Conservation (phyloP, 2,329 filamentous ascomycete species). For the Penicillium sp. region DNA sequence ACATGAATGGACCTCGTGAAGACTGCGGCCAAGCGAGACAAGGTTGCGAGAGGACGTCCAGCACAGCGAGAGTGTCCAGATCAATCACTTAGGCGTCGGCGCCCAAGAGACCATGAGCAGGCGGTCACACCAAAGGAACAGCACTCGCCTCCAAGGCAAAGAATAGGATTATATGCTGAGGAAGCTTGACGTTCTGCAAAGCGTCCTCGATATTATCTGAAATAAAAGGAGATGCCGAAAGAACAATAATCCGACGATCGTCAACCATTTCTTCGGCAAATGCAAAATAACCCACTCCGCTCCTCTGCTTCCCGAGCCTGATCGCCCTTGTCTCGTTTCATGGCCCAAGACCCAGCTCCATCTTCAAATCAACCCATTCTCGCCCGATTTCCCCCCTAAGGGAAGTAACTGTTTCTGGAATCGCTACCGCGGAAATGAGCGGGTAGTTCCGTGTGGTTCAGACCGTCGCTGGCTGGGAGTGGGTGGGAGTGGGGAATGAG, state of each 20-base stretch:
- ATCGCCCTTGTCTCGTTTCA: not conserved
- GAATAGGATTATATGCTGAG: not conserved
- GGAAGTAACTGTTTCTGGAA: conserved; percentile 11
- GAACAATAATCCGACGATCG: not conserved
- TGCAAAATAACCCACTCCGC: not conserved
- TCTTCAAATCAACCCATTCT: not conserved
- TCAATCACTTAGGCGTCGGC: not conserved
- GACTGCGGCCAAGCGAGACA: not conserved
- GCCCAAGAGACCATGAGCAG: not conserved
- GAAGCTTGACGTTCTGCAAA: not conserved
- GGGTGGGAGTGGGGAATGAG: too few species aligned
- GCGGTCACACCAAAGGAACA: not conserved
- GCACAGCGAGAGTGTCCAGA: too few species aligned
- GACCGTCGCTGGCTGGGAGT: not conserved
- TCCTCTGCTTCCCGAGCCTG: not conserved
- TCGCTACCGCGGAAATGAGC: conserved; percentile 10
- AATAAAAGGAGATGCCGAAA: not conserved
- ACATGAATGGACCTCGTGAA: not conserved
- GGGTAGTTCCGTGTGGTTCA: conserved; percentile 15
- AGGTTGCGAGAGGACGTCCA: not conserved
- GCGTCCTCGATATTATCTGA: not conserved
- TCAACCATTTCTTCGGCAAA: not conserved
- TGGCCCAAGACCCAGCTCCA: too few species aligned
- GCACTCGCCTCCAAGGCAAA: not conserved
- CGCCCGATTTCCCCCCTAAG: not conserved